These are phyloP conservation scores for Borovskyia barvae DNA, from an alignment of 208 protist species.

Conservation along the genomic window DNA sequence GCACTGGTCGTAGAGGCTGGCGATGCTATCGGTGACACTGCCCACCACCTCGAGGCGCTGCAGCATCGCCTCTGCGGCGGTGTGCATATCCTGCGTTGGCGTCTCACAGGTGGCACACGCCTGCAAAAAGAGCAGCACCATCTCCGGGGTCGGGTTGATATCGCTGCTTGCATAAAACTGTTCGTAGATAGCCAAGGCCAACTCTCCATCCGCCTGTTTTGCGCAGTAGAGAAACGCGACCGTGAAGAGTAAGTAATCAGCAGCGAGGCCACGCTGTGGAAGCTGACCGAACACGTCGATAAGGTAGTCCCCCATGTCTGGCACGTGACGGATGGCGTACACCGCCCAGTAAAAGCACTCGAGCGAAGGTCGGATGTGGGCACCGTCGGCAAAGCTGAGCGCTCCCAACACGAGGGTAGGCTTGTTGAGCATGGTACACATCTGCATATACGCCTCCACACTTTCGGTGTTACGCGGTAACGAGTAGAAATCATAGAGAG, in stretches of 20 bases:
- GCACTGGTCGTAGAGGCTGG: slow-evolving; percentile 74
- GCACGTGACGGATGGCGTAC: slow-evolving; percentile 63
- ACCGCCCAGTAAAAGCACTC: slow-evolving; percentile 80
- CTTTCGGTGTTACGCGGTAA: slow-evolving; percentile 46
- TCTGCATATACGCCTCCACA: slow-evolving; percentile 76
- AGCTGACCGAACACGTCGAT: slow-evolving; percentile 75
- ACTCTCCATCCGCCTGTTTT: slow-evolving; percentile 69
- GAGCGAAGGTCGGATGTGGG: slow-evolving; percentile 51
- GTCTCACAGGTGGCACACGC: slow-evolving; percentile 56
- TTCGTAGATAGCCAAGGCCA: slow-evolving; percentile 69
- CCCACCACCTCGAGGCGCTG: slow-evolving; percentile 66
- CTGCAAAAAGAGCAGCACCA: slow-evolving; percentile 76
- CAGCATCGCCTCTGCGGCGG: slow-evolving; percentile 42
- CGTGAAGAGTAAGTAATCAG: slow-evolving; percentile 83
- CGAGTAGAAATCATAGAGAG: slow-evolving; percentile 87
- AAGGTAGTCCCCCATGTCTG: slow-evolving; percentile 75
- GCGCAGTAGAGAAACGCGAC: slow-evolving; percentile 78
- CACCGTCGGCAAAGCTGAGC: slow-evolving; percentile 61
- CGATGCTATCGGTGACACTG: slow-evolving; percentile 59
- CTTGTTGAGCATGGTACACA: slow-evolving; percentile 50
- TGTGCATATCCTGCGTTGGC: slow-evolving; percentile 66
- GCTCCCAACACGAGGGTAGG: slow-evolving; percentile 71
- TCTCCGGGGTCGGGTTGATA: slow-evolving; percentile 85
- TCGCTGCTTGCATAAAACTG: slow-evolving; percentile 62
- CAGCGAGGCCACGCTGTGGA: slow-evolving; percentile 60